Evolutionary conservation across 2,329 filamentous ascomycete genomes (phyloP), one percentile per base, ranked within the genome.

Genomic region (Elsinoe ampelina): DNA sequence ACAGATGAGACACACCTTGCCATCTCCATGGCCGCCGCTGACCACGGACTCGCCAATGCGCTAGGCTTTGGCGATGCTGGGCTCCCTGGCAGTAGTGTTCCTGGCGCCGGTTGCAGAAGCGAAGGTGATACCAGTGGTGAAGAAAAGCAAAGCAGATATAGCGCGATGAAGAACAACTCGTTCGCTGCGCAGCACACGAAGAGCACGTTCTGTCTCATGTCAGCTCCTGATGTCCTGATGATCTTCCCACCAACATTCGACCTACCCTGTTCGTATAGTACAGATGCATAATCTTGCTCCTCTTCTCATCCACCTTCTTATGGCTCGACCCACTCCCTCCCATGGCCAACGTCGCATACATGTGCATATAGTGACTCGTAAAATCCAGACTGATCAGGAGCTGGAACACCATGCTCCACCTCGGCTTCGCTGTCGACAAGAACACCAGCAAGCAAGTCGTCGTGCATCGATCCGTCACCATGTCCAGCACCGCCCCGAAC

Each of bases 401-500:
- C 76, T 98, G 93, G 80, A 98, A 98, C 58, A 97, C 68, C 64
- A 97, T 90, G 62, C 89, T 85, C 86, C 89, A 97, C 58, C 91
- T 83, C 3, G 93, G 93, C 75, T 95, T 98, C 17, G 93, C 93
- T 12, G 89, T 95, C 39, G 89, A 89, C 61, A 98, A 75, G 76
- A 97, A 98, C 52, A 97, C 91, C 50, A 98, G 82, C 64, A 98
- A 75, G 72, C 93, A 98, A 2, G 92, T 85, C 2, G 93, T 98
- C 30, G 92, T 97, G 78, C 93, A 97, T 59, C 93, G 86, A 73
- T 98, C 93, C 15, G 93, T 98, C 60, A 98, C 92, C 93, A 98
- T 98, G 75, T 98, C 93, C 61, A 98, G 80, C 34, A 98, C 92
- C 32, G 92, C 93, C 61, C 93, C 93, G 71, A 98, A 98, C 62